Evolutionary conservation across 495 filamentous ascomycete species (phyloP).

Genomic region (Penicillium angulare): DNA sequence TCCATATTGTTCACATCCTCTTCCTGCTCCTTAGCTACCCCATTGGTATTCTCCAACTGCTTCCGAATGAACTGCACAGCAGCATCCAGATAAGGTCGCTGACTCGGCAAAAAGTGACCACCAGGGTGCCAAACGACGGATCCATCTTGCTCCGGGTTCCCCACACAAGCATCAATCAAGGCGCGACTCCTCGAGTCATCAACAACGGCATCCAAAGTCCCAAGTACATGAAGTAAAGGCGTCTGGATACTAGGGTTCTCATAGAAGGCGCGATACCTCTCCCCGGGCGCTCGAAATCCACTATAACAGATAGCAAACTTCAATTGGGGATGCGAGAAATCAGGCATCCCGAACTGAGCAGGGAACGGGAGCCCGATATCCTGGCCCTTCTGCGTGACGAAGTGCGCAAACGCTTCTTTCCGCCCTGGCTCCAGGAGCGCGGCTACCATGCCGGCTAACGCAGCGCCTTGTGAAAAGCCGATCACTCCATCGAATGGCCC

Average conservation of each 20-base stretch:
- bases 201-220: conserved; percentile 85
- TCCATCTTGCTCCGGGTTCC: conserved; percentile 49
- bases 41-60: conserved; percentile 38
- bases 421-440: conserved; percentile 63
- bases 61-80: conserved; percentile 73
- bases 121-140: conserved; percentile 83
- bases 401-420: conserved; percentile 43
- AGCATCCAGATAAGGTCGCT: conserved; percentile 73
- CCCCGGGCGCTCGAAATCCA: conserved; percentile 70
- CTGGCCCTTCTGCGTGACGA: conserved; percentile 22
- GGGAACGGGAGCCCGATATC: conserved; percentile 42
- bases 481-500: conserved; percentile 69
- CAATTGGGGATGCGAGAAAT: conserved; percentile 54
- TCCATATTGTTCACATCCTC: conserved; percentile 64
- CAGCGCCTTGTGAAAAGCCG: conserved; percentile 75
- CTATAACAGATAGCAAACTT: conserved; percentile 79
- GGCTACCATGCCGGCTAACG: conserved; percentile 61
- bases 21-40: conserved; percentile 39
- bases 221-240: conserved; percentile 78
- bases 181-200: conserved; percentile 66
- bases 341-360: conserved; percentile 42
- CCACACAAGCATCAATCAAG: conserved; percentile 65
- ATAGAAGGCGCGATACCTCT: conserved; percentile 67
- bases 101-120: conserved; percentile 86
- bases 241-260: conserved; percentile 68